Evolutionary conservation across 768 basidiomycete species (phyloP), one percentile per base, ranked within the genome.

Genomic region (Naganishia friedmannii): DNA sequence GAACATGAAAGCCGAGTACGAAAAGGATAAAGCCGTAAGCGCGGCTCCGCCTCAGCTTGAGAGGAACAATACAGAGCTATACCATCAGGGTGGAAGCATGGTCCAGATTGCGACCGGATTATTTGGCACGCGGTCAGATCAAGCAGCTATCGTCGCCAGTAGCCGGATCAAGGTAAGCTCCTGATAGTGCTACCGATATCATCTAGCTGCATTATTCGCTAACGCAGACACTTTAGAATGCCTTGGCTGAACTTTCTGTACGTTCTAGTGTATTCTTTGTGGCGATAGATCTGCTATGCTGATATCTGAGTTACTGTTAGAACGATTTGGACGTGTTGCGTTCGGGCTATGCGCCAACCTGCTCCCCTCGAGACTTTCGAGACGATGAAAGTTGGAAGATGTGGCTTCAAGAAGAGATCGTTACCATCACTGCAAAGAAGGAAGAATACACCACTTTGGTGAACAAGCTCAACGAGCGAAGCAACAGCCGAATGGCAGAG

Each of bases 401-500:
- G 2, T 63, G 60, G 60, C 60, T 63, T 13, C 60, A 63, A 28
- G 60, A 63, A 29, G 60, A 63, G 15, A 63, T 63, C 21, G 42
- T 29, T 3, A 45, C 37, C 60, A n/a, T 63, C 2, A 28, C 60
- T 28, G n/a, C 60, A 28, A 39, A 34, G 12, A 63, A 63, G 28
- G 60, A 63, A 45, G 60, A 63, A 46, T 63, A 63, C 39, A 63
- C 60, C 9, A 45, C 42, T 26, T 26, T 63, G n/a, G 60, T 63
- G 42, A 45, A 42, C 23, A 63, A 63, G 39, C n/a, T 63, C 26
- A 63, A 45, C 60, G 60, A 63, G 60, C 37, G 60, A 28, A 63
- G 26, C 60, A 63, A 63, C 26, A 45, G 37, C 26, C 60, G 53
- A 34, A 66, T 39, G 42, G 28, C 21, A 10, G 89, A 87, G 91